A percentile compares a stretch with the other conserved stretches of the same genome.
Evolutionary conservation across 495 filamentous ascomycete species (phyloP).

Genomic region (Penicillium bovifimosum): DNA sequence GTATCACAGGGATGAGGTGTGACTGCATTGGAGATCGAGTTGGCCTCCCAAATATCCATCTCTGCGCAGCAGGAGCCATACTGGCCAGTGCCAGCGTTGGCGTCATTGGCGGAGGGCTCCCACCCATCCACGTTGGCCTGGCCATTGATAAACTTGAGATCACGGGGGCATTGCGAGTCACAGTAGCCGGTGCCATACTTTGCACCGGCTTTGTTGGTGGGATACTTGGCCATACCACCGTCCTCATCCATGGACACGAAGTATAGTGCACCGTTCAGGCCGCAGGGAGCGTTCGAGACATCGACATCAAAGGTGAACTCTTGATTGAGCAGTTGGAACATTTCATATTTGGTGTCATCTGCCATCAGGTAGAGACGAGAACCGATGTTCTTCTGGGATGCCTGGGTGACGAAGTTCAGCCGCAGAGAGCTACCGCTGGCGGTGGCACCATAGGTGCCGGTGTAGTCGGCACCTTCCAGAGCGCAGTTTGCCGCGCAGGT

Average conservation of each 20-base stretch:
- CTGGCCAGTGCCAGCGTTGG: conserved; percentile 51
- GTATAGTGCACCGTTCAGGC: conserved; percentile 66
- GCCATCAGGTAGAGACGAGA: conserved; percentile 55
- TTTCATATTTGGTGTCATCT: conserved; percentile 49
- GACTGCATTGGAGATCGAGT: conserved; percentile 48
- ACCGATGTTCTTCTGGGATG: conserved; percentile 38
- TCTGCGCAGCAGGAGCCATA: conserved; percentile 64
- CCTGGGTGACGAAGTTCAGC: conserved; percentile 47
- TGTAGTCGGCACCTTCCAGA: conserved; percentile 56
- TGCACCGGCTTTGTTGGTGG: conserved; percentile 58
- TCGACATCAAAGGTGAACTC: conserved; percentile 69
- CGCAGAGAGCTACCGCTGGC: conserved; percentile 46
- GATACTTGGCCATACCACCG: conserved; percentile 47
- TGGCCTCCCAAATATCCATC: conserved; percentile 69
- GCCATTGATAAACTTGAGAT: conserved; percentile 62
- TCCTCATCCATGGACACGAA: conserved; percentile 56
- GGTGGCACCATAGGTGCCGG: conserved; percentile 47
- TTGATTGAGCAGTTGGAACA: conserved; percentile 47
- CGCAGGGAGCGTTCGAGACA: conserved; percentile 56
- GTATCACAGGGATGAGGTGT: conserved; percentile 59
- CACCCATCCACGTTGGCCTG: conserved; percentile 56
- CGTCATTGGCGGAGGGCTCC: conserved; percentile 47
- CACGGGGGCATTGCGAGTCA: conserved; percentile 61
- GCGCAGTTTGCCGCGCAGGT: conserved; percentile 55
- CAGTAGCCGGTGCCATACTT: conserved; percentile 68